Conservation (phyloP, 176 grass and related monocot genomes). For the Oryza brachyantha region DNA sequence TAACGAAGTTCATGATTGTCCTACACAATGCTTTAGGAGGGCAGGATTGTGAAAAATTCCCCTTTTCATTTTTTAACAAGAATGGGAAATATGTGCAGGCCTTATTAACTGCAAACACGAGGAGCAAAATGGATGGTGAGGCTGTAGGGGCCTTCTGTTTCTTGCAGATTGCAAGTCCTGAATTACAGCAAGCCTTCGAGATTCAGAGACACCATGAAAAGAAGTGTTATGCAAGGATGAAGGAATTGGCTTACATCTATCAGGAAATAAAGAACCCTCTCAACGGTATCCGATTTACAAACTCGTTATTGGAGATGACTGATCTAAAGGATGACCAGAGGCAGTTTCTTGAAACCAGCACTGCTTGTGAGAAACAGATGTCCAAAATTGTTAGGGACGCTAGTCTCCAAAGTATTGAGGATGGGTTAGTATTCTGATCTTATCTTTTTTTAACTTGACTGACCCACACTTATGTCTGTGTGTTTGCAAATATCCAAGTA, state of each 20-base stretch:
- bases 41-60: slow-evolving; percentile 79
- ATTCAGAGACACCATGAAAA: slow-evolving; percentile 94
- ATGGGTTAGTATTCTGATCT: slow-evolving; percentile 55
- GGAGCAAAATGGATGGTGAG: slow-evolving; percentile 74
- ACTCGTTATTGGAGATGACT: slow-evolving; percentile 78
- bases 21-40: slow-evolving; percentile 90
- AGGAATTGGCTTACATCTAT: slow-evolving; percentile 90
- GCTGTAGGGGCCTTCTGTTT: slow-evolving; percentile 90
- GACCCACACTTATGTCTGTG: not conserved
- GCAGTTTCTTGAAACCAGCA: slow-evolving; percentile 92
- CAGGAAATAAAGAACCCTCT: slow-evolving; percentile 99
- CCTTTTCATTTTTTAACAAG: slow-evolving; percentile 92
- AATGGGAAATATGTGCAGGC: slow-evolving; percentile 92
- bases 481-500: not conserved
- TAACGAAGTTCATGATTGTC: slow-evolving; percentile 94
- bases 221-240: slow-evolving; percentile 91
- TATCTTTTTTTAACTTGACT: slow-evolving; percentile 3
- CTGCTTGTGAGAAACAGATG: slow-evolving; percentile 90
- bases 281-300: slow-evolving; percentile 86
- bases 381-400: slow-evolving; percentile 76
- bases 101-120: slow-evolving; percentile 83
- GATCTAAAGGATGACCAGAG: slow-evolving; percentile 89
- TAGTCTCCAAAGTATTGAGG: slow-evolving; percentile 83
- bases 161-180: slow-evolving; percentile 89
- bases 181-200: slow-evolving; percentile 90